Evolutionary conservation across 1,284 basidiomycete genomes (phyloP).

Genomic region (Caloboletus firmus): DNA sequence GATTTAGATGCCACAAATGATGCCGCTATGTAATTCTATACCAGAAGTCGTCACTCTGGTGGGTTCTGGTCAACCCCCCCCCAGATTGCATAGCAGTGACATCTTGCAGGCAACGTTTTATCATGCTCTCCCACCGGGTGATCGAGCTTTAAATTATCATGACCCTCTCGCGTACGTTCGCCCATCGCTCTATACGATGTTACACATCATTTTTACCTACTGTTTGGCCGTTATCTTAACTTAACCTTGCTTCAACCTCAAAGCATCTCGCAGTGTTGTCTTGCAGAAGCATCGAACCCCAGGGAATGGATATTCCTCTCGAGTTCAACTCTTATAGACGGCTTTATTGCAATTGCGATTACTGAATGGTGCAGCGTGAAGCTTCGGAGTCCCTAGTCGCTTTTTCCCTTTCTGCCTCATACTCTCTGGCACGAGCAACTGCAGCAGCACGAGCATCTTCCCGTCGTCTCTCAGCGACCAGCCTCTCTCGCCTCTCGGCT

Average conservation of each 20-base stretch:
- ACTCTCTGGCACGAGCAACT: not conserved
- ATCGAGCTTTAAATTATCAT: too few relatives aligned
- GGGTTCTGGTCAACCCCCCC: not conserved
- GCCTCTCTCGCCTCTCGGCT: not conserved
- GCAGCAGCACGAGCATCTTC: not conserved
- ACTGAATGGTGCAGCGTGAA: slow-evolving; percentile 1
- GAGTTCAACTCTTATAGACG: not conserved
- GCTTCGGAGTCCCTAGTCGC: not conserved
- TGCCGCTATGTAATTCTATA: too few relatives aligned
- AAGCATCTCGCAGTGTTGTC: not conserved
- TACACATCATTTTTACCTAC: too few relatives aligned
- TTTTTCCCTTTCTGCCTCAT: not conserved
- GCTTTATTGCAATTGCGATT: not conserved
- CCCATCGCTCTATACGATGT: too few relatives aligned
- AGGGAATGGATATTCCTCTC: not conserved
- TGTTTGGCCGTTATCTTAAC: not conserved
- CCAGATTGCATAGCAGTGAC: too few relatives aligned
- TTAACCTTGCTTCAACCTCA: not conserved
- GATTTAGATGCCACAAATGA: too few relatives aligned
- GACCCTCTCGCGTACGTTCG: too few relatives aligned
- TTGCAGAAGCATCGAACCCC: not conserved
- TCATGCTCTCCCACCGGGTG: not conserved
- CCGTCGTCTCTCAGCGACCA: not conserved
- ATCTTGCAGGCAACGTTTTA: not conserved
- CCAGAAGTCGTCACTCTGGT: not conserved